Conservation (phyloP, 164 flowering plant species). For the Cinnamomum chago region DNA sequence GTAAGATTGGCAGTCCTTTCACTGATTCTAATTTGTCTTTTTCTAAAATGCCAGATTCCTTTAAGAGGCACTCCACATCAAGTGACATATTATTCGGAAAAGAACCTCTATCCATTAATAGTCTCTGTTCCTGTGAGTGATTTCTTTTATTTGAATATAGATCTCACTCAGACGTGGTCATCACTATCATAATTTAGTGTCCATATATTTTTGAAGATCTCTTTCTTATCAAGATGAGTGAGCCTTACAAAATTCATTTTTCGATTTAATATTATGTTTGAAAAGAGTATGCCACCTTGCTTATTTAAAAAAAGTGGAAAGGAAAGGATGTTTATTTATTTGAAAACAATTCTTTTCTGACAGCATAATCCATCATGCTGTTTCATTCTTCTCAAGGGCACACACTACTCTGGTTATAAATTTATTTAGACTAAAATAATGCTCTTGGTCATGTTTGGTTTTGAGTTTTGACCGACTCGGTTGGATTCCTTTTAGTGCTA, state of each 20-base stretch:
- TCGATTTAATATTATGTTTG: too few species aligned
- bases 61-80: conserved; percentile 97
- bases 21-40: background rate
- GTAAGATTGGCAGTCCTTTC: background rate
- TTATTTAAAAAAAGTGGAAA: background rate
- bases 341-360: background rate
- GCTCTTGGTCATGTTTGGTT: too few species aligned
- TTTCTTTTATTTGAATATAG: conserved; percentile 2
- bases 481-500: background rate
- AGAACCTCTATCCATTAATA: conserved; percentile 85
- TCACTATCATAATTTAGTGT: background rate
- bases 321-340: background rate
- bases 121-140: conserved; percentile 91
- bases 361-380: background rate
- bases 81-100: conserved; percentile 90
- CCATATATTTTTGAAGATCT: too few species aligned
- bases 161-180: background rate
- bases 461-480: background rate
- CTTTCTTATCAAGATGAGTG: background rate
- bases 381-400: background rate
- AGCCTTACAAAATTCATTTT: background rate
- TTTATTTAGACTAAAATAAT: too few species aligned
- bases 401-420: too few species aligned
- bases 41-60: conserved; percentile 55
- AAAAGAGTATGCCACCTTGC: background rate